Base-by-base conservation (phyloP, 441 rosid species). In the Jatropha multifida region DNA sequence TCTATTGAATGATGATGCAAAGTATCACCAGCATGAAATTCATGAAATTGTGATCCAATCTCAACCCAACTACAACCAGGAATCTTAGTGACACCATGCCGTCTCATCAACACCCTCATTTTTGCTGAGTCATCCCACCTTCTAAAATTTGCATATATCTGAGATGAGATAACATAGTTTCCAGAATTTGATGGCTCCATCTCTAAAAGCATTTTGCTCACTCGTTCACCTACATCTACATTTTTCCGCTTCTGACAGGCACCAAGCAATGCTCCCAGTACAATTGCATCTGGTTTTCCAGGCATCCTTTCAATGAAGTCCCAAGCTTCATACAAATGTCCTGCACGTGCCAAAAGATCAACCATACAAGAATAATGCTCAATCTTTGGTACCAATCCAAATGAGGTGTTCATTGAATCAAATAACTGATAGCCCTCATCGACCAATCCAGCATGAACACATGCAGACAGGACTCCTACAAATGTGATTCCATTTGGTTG, bases 291-390 rank as follows among this genome's bases (percentile, higher is more conserved):
- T 51, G 92, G 90, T 75, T 92, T 88, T 78, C 86, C 92, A 67
- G 96, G 97, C 90, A 85, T 91, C 76, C 76, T 88, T 76, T 85
- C 83, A 72, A 94, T 78, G 61, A 94, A 80, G 67, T 90, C 87
- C 97, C 95, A 92, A n/a, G 97, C 97, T 86, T 92, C 97, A 6
- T 81, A 26, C 32, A 94, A 75, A 76, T 71, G 72, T 38, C 98
- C 97, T 46, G 92, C 92, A 64, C 96, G 96, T 58, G 94, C 89
- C 76, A 88, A 76, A 62, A 94, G 97, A 82, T 94, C 98, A 70
- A 92, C 89, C 85, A 94, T 87, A 84, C 92, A 92, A 81, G 98
- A 87, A 86, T 84, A 91, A 81, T 94, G 97, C 89, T 92, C 98
- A 63, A 90, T 83, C 78, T 86, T 90, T 4, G 96, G 98, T 23